These are phyloP conservation scores for Paraphaeosphaeria minitans DNA, from an alignment of 2,329 filamentous ascomycete genomes.

Conservation along the genomic window DNA sequence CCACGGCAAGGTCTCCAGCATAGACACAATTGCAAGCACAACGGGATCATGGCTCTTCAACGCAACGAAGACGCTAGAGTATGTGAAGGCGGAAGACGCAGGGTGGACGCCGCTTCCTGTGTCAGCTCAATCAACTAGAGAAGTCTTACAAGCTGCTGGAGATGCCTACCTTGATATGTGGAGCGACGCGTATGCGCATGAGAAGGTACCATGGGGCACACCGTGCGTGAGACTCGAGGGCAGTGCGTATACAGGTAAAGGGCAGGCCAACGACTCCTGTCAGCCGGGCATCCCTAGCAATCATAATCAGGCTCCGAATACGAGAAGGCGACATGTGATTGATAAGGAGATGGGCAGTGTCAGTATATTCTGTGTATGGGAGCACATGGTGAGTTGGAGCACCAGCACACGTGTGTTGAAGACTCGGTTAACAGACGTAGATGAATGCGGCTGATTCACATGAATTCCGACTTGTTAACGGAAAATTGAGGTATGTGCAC, in stretches of 20 bases:
- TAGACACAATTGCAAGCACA: constrained; percentile 25
- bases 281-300: constrained; percentile 25
- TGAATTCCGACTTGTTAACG: constrained; percentile 29
- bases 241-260: constrained; percentile 27
- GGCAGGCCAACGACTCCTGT: constrained; percentile 23
- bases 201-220: constrained; percentile 28
- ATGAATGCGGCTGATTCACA: constrained; percentile 33
- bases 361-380: constrained; percentile 29
- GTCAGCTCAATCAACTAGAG: constrained; percentile 13
- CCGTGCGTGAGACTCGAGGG: constrained; percentile 27
- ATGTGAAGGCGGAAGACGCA: constrained; percentile 18
- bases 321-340: constrained; percentile 26
- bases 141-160: constrained; percentile 24
- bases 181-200: constrained; percentile 20
- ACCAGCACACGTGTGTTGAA: not conserved
- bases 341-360: constrained; percentile 30
- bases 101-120: constrained; percentile 21
- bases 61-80: constrained; percentile 27
- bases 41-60: constrained; percentile 29
- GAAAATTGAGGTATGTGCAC: constrained; percentile 38
- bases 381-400: constrained; percentile 24
- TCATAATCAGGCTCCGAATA: constrained; percentile 19
- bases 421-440: not conserved
- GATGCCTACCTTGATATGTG: constrained; percentile 32
- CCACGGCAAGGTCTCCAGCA: constrained; percentile 13